These are phyloP conservation scores for Gossypium arboreum DNA, from an alignment of 345 rosid genomes.

Conservation along the genomic window DNA sequence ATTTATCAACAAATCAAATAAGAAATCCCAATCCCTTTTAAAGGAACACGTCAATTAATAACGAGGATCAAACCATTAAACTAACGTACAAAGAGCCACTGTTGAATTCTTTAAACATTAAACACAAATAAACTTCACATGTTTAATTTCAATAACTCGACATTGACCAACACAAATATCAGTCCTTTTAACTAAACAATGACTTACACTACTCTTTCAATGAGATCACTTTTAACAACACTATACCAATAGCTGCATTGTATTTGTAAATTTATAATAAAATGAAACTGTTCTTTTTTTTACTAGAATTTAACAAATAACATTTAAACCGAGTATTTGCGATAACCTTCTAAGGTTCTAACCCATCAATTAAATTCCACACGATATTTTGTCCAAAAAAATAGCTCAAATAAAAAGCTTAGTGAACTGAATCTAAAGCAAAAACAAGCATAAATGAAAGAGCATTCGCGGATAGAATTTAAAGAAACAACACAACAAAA, in stretches of 20 bases:
- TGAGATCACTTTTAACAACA: background rate
- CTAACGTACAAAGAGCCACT: background rate
- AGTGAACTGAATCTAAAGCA: background rate
- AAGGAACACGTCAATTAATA: background rate
- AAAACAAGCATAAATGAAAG: slow-evolving; percentile 1
- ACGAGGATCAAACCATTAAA: background rate
- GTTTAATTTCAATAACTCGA: background rate
- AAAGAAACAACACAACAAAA: background rate
- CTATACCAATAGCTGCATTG: background rate
- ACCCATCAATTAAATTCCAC: background rate
- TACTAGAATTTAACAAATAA: background rate
- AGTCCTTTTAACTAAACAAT: background rate
- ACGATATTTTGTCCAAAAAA: background rate
- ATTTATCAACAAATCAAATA: background rate
- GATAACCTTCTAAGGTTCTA: background rate
- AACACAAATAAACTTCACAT: background rate
- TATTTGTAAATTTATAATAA: background rate
- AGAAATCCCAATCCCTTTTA: background rate
- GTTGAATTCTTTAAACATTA: background rate
- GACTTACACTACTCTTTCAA: background rate
- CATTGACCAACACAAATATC: background rate
- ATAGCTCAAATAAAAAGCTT: background rate
- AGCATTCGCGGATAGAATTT: background rate
- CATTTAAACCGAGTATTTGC: background rate
- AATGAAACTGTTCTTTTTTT: background rate